phyloP scores from a whole-genome alignment of 805 yeast genomes.

The Wickerhamomyces bisporus region DNA sequence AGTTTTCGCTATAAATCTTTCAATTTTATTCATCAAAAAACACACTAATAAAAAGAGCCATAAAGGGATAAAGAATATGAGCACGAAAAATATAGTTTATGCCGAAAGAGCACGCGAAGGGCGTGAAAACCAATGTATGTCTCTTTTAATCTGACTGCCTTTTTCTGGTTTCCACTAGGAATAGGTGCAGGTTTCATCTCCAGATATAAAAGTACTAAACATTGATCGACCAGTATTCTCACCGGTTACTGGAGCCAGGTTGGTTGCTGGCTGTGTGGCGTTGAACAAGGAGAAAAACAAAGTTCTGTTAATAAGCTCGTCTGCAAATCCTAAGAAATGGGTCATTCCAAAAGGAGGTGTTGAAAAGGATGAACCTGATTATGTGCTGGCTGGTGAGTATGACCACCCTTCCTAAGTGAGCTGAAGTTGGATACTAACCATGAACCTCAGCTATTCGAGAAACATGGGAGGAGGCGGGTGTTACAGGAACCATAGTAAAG shows the following conservation, averaged over 20 bases:
- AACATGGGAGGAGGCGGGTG: slow-evolving; percentile 98
- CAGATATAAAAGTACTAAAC: too few species aligned
- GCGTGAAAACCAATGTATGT: slow-evolving; percentile 24
- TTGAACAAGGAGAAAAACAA: slow-evolving; percentile 49
- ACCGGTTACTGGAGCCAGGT: slow-evolving; percentile 62
- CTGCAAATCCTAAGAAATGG: slow-evolving; percentile 67
- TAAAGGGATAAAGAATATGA: too few species aligned
- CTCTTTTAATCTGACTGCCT: background rate
- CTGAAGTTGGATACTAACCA: too few species aligned
- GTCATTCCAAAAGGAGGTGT: slow-evolving; percentile 95
- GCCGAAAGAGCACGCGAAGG: slow-evolving; percentile 14
- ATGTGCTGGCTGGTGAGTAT: slow-evolving; percentile 23
- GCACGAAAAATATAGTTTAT: slow-evolving; percentile 1
- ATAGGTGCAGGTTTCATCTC: too few species aligned
- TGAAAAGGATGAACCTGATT: slow-evolving; percentile 66
- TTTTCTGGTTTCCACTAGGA: background rate
- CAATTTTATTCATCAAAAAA: too few species aligned
- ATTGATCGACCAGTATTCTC: background rate
- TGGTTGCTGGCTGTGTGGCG: slow-evolving; percentile 92
- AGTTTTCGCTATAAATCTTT: too few species aligned
- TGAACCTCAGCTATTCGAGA: slow-evolving; percentile 87
- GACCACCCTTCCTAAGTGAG: too few species aligned
- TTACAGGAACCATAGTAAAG: slow-evolving; percentile 53
- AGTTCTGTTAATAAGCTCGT: slow-evolving; percentile 76
- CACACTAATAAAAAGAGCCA: too few species aligned